Percentiles rank a stretch among this genome's conserved stretches.
Evolutionary conservation across 768 basidiomycete species (phyloP).

Genomic region (Russula griseocarnosa): DNA sequence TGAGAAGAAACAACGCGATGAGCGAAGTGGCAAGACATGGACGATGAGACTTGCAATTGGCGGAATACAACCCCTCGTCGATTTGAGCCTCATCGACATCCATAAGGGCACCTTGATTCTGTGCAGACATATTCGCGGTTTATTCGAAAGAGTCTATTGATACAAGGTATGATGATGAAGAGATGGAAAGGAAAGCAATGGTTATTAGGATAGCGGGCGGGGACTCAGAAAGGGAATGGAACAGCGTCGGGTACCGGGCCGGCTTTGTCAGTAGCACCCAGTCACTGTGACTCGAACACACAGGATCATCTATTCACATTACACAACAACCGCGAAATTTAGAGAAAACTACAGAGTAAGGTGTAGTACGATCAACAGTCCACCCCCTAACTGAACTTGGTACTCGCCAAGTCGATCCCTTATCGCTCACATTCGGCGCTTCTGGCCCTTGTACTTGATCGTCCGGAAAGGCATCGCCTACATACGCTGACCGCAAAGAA

Average conservation of each 20-base stretch:
- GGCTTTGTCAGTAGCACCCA: background rate
- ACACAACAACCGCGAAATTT: too few relatives aligned
- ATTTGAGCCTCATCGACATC: constrained; percentile 84
- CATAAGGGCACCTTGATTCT: constrained; percentile 52
- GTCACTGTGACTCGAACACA: background rate
- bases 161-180: constrained; percentile 1
- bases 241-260: constrained; percentile 7
- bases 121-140: constrained; percentile 37
- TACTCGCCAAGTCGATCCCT: background rate
- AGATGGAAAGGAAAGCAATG: background rate
- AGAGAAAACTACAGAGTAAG: background rate
- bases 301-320: constrained; percentile 1
- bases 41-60: constrained; percentile 63
- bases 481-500: background rate
- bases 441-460: background rate
- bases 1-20: constrained; percentile 27
- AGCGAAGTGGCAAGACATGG: constrained; percentile 17
- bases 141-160: constrained; percentile 16
- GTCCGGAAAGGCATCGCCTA: background rate
- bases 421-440: background rate
- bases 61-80: constrained; percentile 94
- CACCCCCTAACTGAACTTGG: constrained; percentile 1
- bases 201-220: background rate
- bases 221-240: background rate
- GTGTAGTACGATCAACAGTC: constrained; percentile 1